Percentiles rank a stretch among this genome's conserved stretches.
Conservation (phyloP, 495 filamentous ascomycete species). For the Tirmania nivea region DNA sequence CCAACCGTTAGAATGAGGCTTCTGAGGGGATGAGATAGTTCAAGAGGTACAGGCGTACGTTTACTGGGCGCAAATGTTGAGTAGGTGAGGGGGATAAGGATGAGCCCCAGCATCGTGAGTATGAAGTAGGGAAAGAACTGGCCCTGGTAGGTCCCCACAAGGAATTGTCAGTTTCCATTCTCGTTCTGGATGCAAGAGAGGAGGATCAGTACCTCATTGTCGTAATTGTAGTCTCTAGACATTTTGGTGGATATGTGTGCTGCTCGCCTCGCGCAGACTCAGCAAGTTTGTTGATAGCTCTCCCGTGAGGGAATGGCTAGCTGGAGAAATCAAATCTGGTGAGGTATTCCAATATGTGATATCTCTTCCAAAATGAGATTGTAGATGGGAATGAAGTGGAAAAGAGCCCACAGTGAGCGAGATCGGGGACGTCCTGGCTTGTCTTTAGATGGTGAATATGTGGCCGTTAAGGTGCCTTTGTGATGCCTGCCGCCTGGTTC, state of each 20-base stretch:
- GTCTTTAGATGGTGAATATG: too few relatives aligned
- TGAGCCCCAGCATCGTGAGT: constrained; percentile 64
- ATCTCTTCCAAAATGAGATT: too few relatives aligned
- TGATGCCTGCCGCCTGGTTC: too few relatives aligned
- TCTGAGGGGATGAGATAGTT: constrained; percentile 33
- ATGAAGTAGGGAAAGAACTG: constrained; percentile 99
- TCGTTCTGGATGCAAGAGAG: not conserved
- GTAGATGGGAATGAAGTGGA: too few relatives aligned
- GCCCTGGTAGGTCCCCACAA: constrained; percentile 31
- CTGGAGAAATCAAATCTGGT: too few relatives aligned
- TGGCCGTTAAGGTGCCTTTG: too few relatives aligned
- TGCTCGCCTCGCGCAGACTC: too few relatives aligned
- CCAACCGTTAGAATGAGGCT: constrained; percentile 18
- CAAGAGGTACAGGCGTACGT: not conserved
- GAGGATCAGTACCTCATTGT: constrained; percentile 46
- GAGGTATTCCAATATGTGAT: too few relatives aligned
- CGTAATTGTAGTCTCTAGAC: constrained; percentile 95
- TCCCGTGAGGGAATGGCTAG: too few relatives aligned
- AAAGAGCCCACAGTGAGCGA: too few relatives aligned
- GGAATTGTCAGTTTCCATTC: constrained; percentile 8
- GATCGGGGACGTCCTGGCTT: too few relatives aligned
- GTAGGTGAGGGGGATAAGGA: constrained; percentile 83
- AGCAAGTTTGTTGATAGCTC: too few relatives aligned
- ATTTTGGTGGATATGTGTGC: constrained; percentile 30
- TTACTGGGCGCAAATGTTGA: constrained; percentile 24